These are phyloP conservation scores for Ogataea hybrid DNA, from an alignment of 1,139 yeast species.

Conservation along the genomic window DNA sequence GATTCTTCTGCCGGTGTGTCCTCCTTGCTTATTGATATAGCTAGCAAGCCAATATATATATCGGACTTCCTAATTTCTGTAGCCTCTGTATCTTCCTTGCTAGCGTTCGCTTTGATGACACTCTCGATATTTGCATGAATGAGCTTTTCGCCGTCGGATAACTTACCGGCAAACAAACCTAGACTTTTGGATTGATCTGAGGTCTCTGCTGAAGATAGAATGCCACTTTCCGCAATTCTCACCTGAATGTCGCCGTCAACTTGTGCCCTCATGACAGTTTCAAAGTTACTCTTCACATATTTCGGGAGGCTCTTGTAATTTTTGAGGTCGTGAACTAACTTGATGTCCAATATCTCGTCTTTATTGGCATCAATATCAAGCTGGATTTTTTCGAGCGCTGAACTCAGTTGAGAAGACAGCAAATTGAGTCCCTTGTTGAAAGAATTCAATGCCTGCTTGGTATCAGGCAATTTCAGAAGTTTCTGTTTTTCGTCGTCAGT, in stretches of 20 bases:
- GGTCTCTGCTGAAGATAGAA: conserved; percentile 26
- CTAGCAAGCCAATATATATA: conserved; percentile 78
- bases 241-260: conserved; percentile 86
- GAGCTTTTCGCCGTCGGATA: conserved; percentile 84
- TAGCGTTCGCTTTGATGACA: conserved; percentile 44
- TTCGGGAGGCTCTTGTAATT: conserved; percentile 68
- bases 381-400: conserved; percentile 47
- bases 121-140: conserved; percentile 85
- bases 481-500: conserved; percentile 28
- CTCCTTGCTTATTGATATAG: conserved; percentile 42
- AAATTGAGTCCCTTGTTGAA: conserved; percentile 33
- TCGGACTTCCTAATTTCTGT: conserved; percentile 41
- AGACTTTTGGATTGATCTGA: conserved; percentile 42
- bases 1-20: conserved; percentile 29
- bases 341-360: conserved; percentile 76
- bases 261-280: conserved; percentile 77
- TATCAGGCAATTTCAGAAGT: conserved; percentile 29
- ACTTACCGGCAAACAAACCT: conserved; percentile 72
- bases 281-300: conserved; percentile 66
- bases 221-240: conserved; percentile 50
- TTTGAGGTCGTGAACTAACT: conserved; percentile 79
- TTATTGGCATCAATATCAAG: conserved; percentile 49
- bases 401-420: conserved; percentile 41
- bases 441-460: conserved; percentile 29
- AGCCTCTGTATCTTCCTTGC: conserved; percentile 17